Evolutionary conservation across 805 yeast genomes (phyloP).

Genomic region (Barnettozyma botsteinii): DNA sequence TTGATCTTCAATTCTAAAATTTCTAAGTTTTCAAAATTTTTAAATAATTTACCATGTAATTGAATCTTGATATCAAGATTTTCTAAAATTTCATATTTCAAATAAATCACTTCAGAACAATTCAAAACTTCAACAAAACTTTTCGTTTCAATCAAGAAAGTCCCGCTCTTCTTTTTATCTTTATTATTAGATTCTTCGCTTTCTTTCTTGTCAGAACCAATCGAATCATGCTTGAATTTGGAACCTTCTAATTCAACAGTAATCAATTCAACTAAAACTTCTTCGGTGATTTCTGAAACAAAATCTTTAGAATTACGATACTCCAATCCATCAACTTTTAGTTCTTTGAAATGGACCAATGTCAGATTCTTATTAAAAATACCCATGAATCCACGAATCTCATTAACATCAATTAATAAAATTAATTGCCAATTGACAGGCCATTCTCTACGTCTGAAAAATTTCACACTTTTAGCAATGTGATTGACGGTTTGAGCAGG

Average conservation of each 20-base stretch:
- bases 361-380: constrained; percentile 18
- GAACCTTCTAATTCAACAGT: constrained; percentile 1
- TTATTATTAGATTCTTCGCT: neutral
- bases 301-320: constrained; percentile 6
- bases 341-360: constrained; percentile 13
- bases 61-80: constrained; percentile 6
- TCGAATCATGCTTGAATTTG: constrained; percentile 6
- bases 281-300: constrained; percentile 6
- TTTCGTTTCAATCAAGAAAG: constrained; percentile 30
- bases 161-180: constrained; percentile 6
- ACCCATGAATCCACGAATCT: constrained; percentile 30
- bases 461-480: constrained; percentile 23
- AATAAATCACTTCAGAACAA: constrained; percentile 30
- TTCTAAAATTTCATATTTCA: constrained; percentile 17
- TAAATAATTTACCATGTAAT: constrained; percentile 8
- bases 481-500: neutral
- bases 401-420: constrained; percentile 24
- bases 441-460: constrained; percentile 32
- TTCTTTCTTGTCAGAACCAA: constrained; percentile 8
- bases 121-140: constrained; percentile 32
- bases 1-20: constrained; percentile 19
- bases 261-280: constrained; percentile 6
- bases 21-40: constrained; percentile 5
- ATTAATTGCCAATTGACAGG: constrained; percentile 35
- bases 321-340: constrained; percentile 6